Conservation (phyloP, 2,329 filamentous ascomycete genomes). For the Trichoderma sp. region DNA sequence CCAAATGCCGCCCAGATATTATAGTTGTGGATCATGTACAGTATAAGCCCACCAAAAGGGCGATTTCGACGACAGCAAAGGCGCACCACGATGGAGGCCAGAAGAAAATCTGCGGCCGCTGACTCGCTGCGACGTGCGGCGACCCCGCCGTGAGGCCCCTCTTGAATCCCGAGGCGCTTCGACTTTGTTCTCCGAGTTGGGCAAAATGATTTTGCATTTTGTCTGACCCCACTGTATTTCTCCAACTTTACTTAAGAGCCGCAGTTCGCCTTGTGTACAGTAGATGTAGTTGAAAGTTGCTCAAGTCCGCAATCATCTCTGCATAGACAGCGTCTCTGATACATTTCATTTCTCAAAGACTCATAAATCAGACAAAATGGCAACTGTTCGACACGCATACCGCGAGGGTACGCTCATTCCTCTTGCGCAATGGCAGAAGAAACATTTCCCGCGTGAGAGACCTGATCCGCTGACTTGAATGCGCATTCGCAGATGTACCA, state of each 20-base stretch:
- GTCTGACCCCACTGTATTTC: not conserved
- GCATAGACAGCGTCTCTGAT: not conserved
- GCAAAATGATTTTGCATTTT: not conserved
- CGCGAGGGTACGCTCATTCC: conserved; percentile 10
- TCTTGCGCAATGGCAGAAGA: not conserved
- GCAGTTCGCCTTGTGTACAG: not conserved
- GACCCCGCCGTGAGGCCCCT: conserved; percentile 8
- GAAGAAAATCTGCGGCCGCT: not conserved
- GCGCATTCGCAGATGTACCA: conserved; percentile 61
- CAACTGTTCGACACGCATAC: conserved; percentile 16
- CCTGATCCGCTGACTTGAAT: not conserved
- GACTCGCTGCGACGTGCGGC: conserved; percentile 4
- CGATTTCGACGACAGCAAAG: conserved; percentile 15
- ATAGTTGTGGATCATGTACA: not conserved
- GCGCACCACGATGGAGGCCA: not conserved
- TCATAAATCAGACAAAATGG: not conserved
- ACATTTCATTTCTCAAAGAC: not conserved
- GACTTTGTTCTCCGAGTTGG: not conserved
- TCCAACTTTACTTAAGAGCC: conserved; percentile 1
- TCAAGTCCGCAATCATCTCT: not conserved
- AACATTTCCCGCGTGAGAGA: not conserved
- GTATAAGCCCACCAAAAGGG: not conserved
- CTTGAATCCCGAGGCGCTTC: not conserved
- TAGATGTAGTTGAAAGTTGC: not conserved
- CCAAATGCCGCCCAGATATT: not conserved